phyloP scores from a whole-genome alignment of 108 stramenopile genomes.

The Skeletonema marinoi region DNA sequence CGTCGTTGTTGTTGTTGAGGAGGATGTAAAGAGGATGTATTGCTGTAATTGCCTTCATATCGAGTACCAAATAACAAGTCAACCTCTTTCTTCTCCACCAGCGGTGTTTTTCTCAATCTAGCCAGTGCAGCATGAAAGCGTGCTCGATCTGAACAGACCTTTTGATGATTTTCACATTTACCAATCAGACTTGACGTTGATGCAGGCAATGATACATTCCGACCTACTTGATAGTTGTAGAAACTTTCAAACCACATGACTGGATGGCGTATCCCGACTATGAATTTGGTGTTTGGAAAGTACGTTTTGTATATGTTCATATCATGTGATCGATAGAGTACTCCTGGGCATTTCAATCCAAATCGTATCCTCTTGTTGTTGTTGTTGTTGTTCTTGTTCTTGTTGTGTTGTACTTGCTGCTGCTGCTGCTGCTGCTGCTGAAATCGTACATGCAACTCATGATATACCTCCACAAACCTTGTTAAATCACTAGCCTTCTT shows the following conservation, averaged over 20 bases:
- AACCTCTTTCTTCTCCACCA: constrained; percentile 37
- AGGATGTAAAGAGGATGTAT: neutral
- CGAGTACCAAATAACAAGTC: constrained; percentile 28
- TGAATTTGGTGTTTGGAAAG: constrained; percentile 62
- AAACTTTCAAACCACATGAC: constrained; percentile 74
- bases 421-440: neutral
- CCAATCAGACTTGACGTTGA: constrained; percentile 21
- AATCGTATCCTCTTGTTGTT: constrained; percentile 4
- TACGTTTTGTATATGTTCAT: constrained; percentile 31
- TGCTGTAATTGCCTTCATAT: neutral
- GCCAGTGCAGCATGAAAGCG: constrained; percentile 66
- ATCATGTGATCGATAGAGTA: constrained; percentile 23
- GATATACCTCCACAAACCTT: constrained; percentile 20
- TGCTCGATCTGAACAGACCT: constrained; percentile 70
- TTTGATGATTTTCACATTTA: constrained; percentile 28
- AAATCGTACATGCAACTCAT: constrained; percentile 24
- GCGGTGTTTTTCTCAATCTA: constrained; percentile 41
- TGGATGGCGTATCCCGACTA: constrained; percentile 78
- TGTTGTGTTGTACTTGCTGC: neutral
- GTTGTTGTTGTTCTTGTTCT: neutral
- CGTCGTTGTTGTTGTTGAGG: neutral
- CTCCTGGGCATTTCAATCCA: constrained; percentile 56
- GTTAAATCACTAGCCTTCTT: constrained; percentile 13
- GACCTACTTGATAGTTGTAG: constrained; percentile 72
- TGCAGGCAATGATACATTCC: constrained; percentile 47